Evolutionary conservation across 371 early-diverging fungal species (phyloP).

Genomic region (Mortierella sp.): DNA sequence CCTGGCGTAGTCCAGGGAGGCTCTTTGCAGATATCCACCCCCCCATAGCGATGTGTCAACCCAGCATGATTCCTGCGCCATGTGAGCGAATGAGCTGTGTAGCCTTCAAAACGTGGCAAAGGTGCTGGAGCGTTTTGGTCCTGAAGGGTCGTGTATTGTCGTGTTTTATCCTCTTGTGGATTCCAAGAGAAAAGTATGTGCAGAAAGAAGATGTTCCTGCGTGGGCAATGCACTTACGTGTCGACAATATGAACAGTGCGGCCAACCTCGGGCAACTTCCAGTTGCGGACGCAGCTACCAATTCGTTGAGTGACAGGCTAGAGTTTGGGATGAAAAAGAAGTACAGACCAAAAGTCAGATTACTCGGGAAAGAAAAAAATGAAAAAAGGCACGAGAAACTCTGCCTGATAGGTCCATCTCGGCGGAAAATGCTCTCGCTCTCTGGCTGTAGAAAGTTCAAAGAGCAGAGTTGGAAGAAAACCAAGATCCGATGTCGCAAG

Average conservation of each 20-base stretch:
- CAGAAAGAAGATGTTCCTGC: background rate
- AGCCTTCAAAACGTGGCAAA: background rate
- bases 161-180: background rate
- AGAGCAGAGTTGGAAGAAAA: background rate
- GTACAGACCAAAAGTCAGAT: background rate
- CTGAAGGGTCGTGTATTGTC: background rate
- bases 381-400: background rate
- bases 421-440: constrained; percentile 1
- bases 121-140: background rate
- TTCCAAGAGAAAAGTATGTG: background rate
- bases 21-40: background rate
- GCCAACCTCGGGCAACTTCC: constrained; percentile 56
- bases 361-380: background rate
- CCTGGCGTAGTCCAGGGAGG: background rate
- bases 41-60: background rate
- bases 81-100: background rate
- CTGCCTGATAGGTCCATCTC: constrained; percentile 1
- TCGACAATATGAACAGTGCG: constrained; percentile 59
- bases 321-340: background rate
- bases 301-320: constrained; percentile 57
- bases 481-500: background rate
- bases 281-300: constrained; percentile 52
- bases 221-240: constrained; percentile 35
- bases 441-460: background rate
- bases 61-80: background rate